Evolutionary conservation across 2,329 filamentous ascomycete species (phyloP).

Genomic region (Lomentospora prolificans): DNA sequence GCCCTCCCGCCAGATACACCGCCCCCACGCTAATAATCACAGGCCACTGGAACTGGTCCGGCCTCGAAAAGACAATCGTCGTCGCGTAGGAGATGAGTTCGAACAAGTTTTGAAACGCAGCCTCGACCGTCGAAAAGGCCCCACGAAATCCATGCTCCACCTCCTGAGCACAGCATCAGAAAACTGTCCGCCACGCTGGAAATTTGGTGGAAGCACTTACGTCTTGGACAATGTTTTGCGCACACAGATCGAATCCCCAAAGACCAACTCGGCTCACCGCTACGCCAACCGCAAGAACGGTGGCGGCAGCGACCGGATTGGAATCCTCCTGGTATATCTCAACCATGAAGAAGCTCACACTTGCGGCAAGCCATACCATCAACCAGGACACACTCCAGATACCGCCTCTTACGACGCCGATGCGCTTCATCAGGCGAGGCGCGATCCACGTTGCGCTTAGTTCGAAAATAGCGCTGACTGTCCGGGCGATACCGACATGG

Average conservation of each 20-base stretch:
- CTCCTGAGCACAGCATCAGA: conserved; percentile 27
- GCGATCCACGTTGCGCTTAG: conserved; percentile 51
- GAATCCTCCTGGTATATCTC: not conserved
- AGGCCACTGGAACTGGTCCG: conserved; percentile 56
- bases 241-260: conserved; percentile 51
- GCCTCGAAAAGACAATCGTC: conserved; percentile 54
- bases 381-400: conserved; percentile 66
- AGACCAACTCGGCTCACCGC: conserved; percentile 47
- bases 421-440: conserved; percentile 41
- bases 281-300: not conserved
- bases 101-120: conserved; percentile 58
- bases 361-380: conserved; percentile 40
- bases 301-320: conserved; percentile 12
- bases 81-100: conserved; percentile 57
- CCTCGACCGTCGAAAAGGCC: conserved; percentile 58
- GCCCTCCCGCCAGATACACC: conserved; percentile 24
- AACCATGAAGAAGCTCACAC: conserved; percentile 31
- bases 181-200: not conserved
- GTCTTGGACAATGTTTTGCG: conserved; percentile 52
- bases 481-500: conserved; percentile 44
- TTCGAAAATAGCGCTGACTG: conserved; percentile 43
- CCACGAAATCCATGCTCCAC: conserved; percentile 49
- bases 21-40: conserved; percentile 47
- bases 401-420: conserved; percentile 53
- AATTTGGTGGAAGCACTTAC: too few relatives aligned